phyloP scores from a whole-genome alignment of 1,284 basidiomycete genomes.

The Leccinum griseonigrum region DNA sequence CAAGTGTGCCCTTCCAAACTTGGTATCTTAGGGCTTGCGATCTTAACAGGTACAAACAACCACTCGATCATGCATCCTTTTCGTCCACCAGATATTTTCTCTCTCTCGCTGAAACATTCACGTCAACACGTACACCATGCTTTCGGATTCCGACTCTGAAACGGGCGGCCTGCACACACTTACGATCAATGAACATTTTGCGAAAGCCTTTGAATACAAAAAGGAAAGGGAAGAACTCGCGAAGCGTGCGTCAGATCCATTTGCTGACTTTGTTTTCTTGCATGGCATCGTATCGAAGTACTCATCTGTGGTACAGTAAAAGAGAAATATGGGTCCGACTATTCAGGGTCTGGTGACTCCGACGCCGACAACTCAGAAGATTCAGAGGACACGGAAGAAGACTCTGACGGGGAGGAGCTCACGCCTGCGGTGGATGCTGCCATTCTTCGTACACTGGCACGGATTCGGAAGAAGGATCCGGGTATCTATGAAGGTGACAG shows the following conservation, averaged over 20 bases:
- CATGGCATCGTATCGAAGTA: background rate
- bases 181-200: slow-evolving; percentile 80
- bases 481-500: slow-evolving; percentile 74
- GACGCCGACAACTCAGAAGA: slow-evolving; percentile 68
- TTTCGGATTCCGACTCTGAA: slow-evolving; percentile 50
- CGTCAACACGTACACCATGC: slow-evolving; percentile 28
- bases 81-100: background rate
- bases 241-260: slow-evolving; percentile 52
- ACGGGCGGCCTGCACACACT: slow-evolving; percentile 46
- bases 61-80: background rate
- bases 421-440: slow-evolving; percentile 95
- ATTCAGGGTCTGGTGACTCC: slow-evolving; percentile 59
- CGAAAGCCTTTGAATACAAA: slow-evolving; percentile 76
- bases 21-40: slow-evolving; percentile 7
- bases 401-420: slow-evolving; percentile 94
- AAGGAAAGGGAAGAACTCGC: slow-evolving; percentile 83
- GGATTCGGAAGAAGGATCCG: slow-evolving; percentile 84
- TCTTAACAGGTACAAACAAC: slow-evolving; percentile 26
- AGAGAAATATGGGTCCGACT: slow-evolving; percentile 82
- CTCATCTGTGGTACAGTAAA: slow-evolving; percentile 52
- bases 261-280: background rate
- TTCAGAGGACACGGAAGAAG: slow-evolving; percentile 83
- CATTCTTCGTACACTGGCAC: slow-evolving; percentile 87
- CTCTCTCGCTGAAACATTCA: background rate
- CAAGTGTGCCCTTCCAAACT: background rate